Evolutionary conservation across 306 rosid species (phyloP), one percentile per base, ranked within the genome.

Genomic region (Corylus heterophylla): DNA sequence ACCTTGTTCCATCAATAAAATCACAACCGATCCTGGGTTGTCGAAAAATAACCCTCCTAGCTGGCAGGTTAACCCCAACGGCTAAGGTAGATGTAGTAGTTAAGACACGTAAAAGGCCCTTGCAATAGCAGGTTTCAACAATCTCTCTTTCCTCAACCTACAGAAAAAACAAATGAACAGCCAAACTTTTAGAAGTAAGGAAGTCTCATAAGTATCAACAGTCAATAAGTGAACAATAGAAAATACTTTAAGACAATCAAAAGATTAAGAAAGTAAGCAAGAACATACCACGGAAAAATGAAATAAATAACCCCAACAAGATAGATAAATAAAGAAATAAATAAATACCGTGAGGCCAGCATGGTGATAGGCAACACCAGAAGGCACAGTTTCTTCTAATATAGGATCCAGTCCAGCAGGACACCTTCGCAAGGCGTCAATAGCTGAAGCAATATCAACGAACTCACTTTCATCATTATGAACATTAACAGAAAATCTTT

Each of bases 51-150:
- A 95, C 98, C 86, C 98, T 88, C 80, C 98, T 88, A 62, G 98
- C 98, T 45, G 98, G 98, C 71, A 95, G 86, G 87, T 95, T 95
- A 75, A 95, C 98, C 64, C 98, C 98, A 77, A 98, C 98, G 47
- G 98, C 98, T 84, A 95, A 86, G 73, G 98, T 95, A 55, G 98
- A 95, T 67, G 98, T 95, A 76, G 98, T 98, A 81, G 98, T 95
- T 87, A 95, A 85, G 80, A 95, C 92, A 67, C 95, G 95, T 76
- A 94, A 82, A 81, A 92, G 97, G 74, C 98, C 98, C 84, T 80
- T 91, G 68, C 98, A 92, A 55, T 95, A 95, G 90, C 98, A 95
- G 37, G 90, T 91, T 87, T 95, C 98, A 76, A 95, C 88, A 81
- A 92, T 84, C 88, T 95, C 98, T 86, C 98, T 86, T 80, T 95